Evolutionary conservation across 2,329 filamentous ascomycete genomes (phyloP), one percentile per base, ranked within the genome.

Genomic region (Fusarium luffae): DNA sequence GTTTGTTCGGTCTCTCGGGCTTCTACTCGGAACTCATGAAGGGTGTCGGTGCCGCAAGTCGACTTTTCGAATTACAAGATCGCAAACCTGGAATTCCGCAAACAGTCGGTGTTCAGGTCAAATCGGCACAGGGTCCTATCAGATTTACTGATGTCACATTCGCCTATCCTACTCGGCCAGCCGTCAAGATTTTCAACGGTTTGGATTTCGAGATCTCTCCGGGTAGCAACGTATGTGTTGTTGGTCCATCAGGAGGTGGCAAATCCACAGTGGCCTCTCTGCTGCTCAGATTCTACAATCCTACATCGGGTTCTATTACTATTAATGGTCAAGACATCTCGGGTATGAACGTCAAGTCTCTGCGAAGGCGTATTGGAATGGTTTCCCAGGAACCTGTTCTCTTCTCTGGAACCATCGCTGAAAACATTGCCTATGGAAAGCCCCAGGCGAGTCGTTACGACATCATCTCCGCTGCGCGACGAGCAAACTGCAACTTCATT

Each of bases 21-120:
- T 99, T 99, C 82, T 99, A 98, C 81, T 97, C 94, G 0, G 96
- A 99, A 78, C 86, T 99, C 66, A 99, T 99, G 96, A 99, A 99
- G 80, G 97, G 97, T 43, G 95, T 97, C 6, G 96, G 97, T 75
- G 96, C 96, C 43, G 96, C 96, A n/a, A 97, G 92, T 76, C 92
- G 96, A 64, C 85, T 99, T 2, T 99, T 99, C 76, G 96, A 99
- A 77, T 87, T 99, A 8, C 94, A 98, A 78, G 96, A 99, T 79
- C 90, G 96, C 68, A 85, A 93, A 62, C 92, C 94, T 0, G 91
- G 90, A 4, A 97, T 98, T 66, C 91, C 91, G n/a, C 89, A 94
- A 21, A 99, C 97, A 0, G 89, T 91, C 54, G 96, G 96, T 68
- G 78, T 85, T 30, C 91, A 89, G 63, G 94, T 99, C 30, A 86